These are phyloP conservation scores for Rosa multiflora DNA, from an alignment of 306 rosid species.

Conservation along the genomic window DNA sequence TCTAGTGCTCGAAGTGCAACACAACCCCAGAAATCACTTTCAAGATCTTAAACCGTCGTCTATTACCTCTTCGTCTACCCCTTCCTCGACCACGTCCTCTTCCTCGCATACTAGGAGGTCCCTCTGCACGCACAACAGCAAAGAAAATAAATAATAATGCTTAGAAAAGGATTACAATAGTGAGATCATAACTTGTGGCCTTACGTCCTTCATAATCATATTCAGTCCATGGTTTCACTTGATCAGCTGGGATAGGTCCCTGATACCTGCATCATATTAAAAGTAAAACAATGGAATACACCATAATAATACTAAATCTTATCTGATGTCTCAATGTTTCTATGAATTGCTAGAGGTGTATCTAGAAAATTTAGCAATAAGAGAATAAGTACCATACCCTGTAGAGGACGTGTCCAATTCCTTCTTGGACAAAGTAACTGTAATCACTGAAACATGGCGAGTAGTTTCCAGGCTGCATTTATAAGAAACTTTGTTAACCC, in stretches of 20 bases:
- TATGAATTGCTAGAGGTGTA: not conserved
- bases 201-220: slow-evolving; percentile 29
- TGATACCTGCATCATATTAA: slow-evolving; percentile 20
- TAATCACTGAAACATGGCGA: slow-evolving; percentile 29
- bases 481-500: too few species aligned
- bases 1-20: not conserved
- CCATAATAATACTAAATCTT: not conserved
- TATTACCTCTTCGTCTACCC: slow-evolving; percentile 24
- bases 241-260: slow-evolving; percentile 28
- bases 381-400: slow-evolving; percentile 12
- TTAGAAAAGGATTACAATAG: not conserved
- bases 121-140: slow-evolving; percentile 9
- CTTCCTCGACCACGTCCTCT: slow-evolving; percentile 33
- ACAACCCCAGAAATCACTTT: not conserved
- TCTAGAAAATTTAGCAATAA: not conserved
- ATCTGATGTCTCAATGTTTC: not conserved
- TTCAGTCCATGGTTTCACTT: slow-evolving; percentile 28
- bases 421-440: slow-evolving; percentile 27
- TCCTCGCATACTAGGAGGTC: slow-evolving; percentile 18
- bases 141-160: not conserved
- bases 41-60: not conserved
- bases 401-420: slow-evolving; percentile 28
- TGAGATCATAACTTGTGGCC: not conserved
- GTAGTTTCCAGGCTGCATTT: slow-evolving; percentile 33
- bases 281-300: not conserved